A percentile compares a stretch with the other conserved stretches of the same genome.
phyloP scores from a whole-genome alignment of 129 eudicot species.

The Flaveria linearis region DNA sequence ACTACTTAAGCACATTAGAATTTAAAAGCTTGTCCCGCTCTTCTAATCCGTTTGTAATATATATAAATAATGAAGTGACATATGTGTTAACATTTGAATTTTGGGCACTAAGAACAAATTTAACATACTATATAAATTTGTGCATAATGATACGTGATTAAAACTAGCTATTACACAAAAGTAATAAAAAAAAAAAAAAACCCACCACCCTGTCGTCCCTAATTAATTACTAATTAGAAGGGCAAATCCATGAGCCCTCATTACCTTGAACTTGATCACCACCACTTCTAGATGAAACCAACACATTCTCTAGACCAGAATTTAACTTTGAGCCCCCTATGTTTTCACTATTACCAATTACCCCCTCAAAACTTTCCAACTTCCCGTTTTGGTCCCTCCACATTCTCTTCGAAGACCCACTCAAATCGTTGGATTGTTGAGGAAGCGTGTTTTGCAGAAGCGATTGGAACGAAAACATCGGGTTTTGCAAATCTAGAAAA shows the following conservation, averaged over 20 bases:
- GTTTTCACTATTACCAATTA: slow-evolving; percentile 3
- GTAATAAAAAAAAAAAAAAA: background rate
- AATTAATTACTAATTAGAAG: slow-evolving; percentile 48
- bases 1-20: too few species aligned
- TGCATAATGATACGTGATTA: background rate
- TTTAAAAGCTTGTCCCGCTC: too few species aligned
- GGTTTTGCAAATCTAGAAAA: slow-evolving; percentile 45
- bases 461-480: slow-evolving; percentile 41
- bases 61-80: too few species aligned
- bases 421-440: slow-evolving; percentile 34
- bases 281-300: slow-evolving; percentile 26
- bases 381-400: slow-evolving; percentile 35
- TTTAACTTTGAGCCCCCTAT: background rate
- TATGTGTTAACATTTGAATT: too few species aligned
- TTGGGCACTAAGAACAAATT: background rate
- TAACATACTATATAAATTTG: slow-evolving; percentile 16
- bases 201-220: background rate
- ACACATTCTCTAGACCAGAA: slow-evolving; percentile 23
- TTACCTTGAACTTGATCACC: slow-evolving; percentile 48
- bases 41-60: background rate
- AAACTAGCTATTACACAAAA: background rate
- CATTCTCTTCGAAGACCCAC: slow-evolving; percentile 26
- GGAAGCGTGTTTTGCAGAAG: slow-evolving; percentile 35
- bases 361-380: slow-evolving; percentile 32
- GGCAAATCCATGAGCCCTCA: slow-evolving; percentile 54